Conservation (phyloP, 148 eudicot species). For the Heliosperma pusillum region DNA sequence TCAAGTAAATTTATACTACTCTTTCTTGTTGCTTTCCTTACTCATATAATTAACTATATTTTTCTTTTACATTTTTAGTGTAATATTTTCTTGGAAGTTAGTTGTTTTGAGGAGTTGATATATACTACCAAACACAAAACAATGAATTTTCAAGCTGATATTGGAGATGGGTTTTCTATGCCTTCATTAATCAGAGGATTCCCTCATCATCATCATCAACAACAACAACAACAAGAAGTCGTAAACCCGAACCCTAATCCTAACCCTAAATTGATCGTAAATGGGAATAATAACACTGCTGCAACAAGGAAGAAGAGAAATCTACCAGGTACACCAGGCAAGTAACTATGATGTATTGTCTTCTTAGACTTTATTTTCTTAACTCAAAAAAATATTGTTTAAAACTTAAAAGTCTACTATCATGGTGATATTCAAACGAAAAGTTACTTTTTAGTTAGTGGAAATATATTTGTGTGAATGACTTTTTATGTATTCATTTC, state of each 20-base stretch:
- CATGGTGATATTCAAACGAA: constrained; percentile 13
- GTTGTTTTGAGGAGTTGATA: constrained; percentile 41
- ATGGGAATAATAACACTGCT: constrained; percentile 10
- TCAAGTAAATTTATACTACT: background rate
- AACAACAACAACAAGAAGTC: constrained; percentile 19
- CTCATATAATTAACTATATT: background rate
- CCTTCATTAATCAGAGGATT: constrained; percentile 36
- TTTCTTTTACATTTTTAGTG: constrained; percentile 25
- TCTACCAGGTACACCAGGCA: constrained; percentile 81
- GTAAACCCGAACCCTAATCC: constrained; percentile 39
- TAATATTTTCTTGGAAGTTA: constrained; percentile 36
- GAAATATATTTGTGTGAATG: constrained; percentile 9
- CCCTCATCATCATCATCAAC: constrained; percentile 21
- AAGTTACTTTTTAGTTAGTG: constrained; percentile 10
- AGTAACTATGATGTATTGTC: constrained; percentile 4
- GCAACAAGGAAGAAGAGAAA: constrained; percentile 57
- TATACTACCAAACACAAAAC: background rate
- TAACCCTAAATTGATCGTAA: constrained; percentile 18
- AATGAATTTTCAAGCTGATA: constrained; percentile 26
- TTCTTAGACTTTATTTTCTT: background rate
- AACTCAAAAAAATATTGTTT: background rate
- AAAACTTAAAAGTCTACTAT: constrained; percentile 10
- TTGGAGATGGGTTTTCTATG: constrained; percentile 34
- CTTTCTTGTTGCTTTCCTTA: constrained; percentile 24
- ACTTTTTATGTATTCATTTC: constrained; percentile 13